Evolutionary conservation across 2,329 filamentous ascomycete genomes (phyloP), one percentile per base, ranked within the genome.

Genomic region (Calonectria multiphialidica): DNA sequence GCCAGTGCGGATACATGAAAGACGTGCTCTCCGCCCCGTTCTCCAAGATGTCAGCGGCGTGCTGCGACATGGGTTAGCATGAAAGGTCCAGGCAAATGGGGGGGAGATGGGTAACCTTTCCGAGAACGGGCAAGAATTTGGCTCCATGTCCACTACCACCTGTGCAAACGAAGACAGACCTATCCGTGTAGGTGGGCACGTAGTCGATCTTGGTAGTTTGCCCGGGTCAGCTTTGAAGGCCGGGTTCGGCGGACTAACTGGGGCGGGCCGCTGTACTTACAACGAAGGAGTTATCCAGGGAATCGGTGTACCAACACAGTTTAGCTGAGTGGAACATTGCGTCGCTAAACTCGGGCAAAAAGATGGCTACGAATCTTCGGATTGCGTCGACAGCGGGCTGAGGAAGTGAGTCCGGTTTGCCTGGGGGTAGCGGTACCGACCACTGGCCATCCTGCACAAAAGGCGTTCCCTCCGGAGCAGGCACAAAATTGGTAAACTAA

Each of bases 131-230:
- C n/a, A 83, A 71, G 33, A 82, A 83, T 70, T 83, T 83, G 45
- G 82, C 82, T 2, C 81, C 82, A 44, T 83, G 82, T 12, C 82
- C 82, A 37, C 82, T 83, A 28, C 82, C 82, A 1, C 82, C 81
- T 0, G 82, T 83, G 61, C 79, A 81, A 5, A 82, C 80, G 61
- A 84, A 83, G 1, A 83, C 75, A 1, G 80, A 81, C 6, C 78
- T 72, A 33, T 79, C 76, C 2, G 77, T 77, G 8, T 79, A 80
- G 0, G 70, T 73, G 1, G 83, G 81, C 1, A 84, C 80, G 23
- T 81, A 74, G 64, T 84, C 82, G 40, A 84, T 79, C 78, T 80
- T 57, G 30, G 3, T 57, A 3, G 4, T 61, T 53, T n/a, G 16
- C 28, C 49, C 49, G 28, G 28, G 16, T 53, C 33, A 53, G 28